phyloP scores from a whole-genome alignment of 2,329 filamentous ascomycete species.

The Triangularia verruculosa region DNA sequence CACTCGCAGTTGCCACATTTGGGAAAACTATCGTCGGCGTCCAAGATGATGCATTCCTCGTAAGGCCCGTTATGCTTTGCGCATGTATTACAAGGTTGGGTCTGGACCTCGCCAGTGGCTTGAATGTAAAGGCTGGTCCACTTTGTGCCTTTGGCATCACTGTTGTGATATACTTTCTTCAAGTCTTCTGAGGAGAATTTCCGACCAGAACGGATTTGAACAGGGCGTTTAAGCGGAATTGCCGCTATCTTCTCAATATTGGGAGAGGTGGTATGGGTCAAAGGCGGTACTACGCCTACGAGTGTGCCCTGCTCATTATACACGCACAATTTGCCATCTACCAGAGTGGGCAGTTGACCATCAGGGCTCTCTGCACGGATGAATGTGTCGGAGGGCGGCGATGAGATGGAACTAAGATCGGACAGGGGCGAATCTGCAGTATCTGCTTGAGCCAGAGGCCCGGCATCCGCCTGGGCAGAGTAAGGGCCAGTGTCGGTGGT shows the following conservation, averaged over 20 bases:
- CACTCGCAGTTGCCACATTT: conserved; percentile 53
- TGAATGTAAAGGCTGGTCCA: conserved; percentile 51
- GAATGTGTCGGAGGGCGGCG: background rate
- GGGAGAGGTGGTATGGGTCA: conserved; percentile 19
- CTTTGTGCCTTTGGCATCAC: conserved; percentile 42
- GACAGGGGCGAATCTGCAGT: background rate
- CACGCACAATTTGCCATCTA: conserved; percentile 23
- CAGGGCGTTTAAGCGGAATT: conserved; percentile 38
- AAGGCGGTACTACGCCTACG: conserved; percentile 38
- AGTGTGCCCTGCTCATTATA: conserved; percentile 37
- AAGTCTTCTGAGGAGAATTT: conserved; percentile 42
- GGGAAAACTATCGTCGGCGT: conserved; percentile 34
- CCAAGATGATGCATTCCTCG: conserved; percentile 44
- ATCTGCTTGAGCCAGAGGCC: background rate
- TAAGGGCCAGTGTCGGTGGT: background rate
- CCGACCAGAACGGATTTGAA: conserved; percentile 42
- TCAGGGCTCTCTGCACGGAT: background rate
- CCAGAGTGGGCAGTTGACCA: background rate
- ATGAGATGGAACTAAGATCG: background rate
- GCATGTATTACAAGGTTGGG: conserved; percentile 41
- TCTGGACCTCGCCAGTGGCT: conserved; percentile 44
- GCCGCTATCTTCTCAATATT: conserved; percentile 38
- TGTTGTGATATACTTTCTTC: conserved; percentile 40
- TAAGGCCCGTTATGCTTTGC: conserved; percentile 44
- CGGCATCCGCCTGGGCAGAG: background rate